A percentile compares a stretch with the other conserved stretches of the same genome.
Conservation (phyloP, 1,284 basidiomycete genomes). For the Caloboletus firmus region DNA sequence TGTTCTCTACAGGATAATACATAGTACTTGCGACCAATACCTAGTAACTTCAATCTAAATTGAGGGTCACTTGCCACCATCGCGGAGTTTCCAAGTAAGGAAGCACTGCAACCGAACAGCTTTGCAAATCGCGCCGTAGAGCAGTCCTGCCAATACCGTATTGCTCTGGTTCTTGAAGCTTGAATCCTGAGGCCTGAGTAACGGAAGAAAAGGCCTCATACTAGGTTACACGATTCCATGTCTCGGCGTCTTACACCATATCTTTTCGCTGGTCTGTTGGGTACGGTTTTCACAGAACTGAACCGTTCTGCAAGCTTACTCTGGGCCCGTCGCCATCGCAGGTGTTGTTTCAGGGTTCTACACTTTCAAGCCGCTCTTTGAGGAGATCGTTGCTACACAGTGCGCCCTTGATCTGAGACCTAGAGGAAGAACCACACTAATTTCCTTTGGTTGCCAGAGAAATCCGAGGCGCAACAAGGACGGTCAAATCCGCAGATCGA, state of each 20-base stretch:
- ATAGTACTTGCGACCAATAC: background rate
- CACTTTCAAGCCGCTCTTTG: constrained; percentile 52
- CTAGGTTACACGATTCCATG: constrained; percentile 22
- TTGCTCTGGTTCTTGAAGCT: background rate
- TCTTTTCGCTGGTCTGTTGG: constrained; percentile 31
- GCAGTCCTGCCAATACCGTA: background rate
- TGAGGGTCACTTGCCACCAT: constrained; percentile 2
- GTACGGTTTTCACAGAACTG: constrained; percentile 14
- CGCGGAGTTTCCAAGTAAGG: constrained; percentile 38
- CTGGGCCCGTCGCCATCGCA: constrained; percentile 23
- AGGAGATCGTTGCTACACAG: constrained; percentile 10
- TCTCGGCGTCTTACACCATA: constrained; percentile 29
- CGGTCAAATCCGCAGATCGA: constrained; percentile 1
- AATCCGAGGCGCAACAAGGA: constrained; percentile 1
- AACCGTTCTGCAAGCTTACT: constrained; percentile 7
- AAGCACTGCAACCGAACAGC: constrained; percentile 4
- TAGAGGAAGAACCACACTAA: background rate
- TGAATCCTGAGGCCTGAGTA: background rate
- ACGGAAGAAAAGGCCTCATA: constrained; percentile 31
- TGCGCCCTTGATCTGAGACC: constrained; percentile 7
- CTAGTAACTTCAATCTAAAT: background rate
- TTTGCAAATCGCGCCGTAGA: constrained; percentile 7
- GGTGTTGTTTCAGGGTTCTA: constrained; percentile 64
- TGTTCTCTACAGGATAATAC: constrained; percentile 5
- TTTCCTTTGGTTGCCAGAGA: constrained; percentile 14